Evolutionary conservation across 2,329 filamentous ascomycete species (phyloP), one percentile per base, ranked within the genome.

Genomic region (Penicillium glabrum): DNA sequence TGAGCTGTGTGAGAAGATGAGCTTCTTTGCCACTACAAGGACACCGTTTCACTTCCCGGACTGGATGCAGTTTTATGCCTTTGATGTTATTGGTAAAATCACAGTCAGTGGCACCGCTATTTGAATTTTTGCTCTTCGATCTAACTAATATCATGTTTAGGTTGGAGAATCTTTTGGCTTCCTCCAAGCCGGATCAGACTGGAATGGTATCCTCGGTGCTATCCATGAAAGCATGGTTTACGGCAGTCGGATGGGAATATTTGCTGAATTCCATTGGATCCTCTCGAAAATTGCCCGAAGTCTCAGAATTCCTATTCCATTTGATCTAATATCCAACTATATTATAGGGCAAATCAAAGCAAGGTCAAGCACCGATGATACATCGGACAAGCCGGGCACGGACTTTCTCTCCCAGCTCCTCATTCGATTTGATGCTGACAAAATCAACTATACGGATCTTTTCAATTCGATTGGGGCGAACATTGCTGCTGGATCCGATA

Each of bases 71-170:
- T 62, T 26, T 10, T 66, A 63, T 44, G 65, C 66, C 3, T 68
- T 65, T 19, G 67, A 69, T 47, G 65, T 68, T 2, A 61, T 69
- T 24, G 65, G 65, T 6, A 60, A 65, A 31, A 58, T 68, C 11
- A 67, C 62, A 7, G 58, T 67, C 59, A 72, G 72, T 16, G 33
- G 7, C 33, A 8, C 33, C 33, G 16, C 6, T 9, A 37, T n/a
- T 3, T 37, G 1, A 11, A 9, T 37, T 9, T 6, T n/a, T 5
- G 5, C 33, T n/a, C 33, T 37, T 37, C 33, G n/a, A n/a, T 9
- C 3, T 37, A 16, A n/a, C 33, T 37, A 26, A 27, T 10, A 19
- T 46, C 21, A 8, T 46, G 24, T 3, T 11, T 33, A 46, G 24
- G 14, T 26, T 16, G n/a, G 27, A 33, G 26, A 27, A 33, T 21